These are phyloP conservation scores for Epichloe brachyelytri DNA, from an alignment of 2,329 filamentous ascomycete genomes.

Conservation along the genomic window DNA sequence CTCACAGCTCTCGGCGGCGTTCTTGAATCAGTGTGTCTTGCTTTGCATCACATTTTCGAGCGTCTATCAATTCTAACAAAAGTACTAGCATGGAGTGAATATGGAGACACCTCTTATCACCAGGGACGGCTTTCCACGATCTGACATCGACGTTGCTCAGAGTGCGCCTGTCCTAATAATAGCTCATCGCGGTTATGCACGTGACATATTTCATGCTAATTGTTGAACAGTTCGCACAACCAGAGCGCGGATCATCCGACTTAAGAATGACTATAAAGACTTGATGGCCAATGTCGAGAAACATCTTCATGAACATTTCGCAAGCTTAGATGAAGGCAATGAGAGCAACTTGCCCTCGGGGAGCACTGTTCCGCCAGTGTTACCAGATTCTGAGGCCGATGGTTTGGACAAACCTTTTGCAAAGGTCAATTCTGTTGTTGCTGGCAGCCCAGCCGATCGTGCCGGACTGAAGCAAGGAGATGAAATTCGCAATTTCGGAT, in stretches of 20 bases:
- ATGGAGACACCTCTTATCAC: slow-evolving; percentile 87
- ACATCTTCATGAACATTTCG: slow-evolving; percentile 81
- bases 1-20: slow-evolving; percentile 73
- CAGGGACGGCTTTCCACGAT: slow-evolving; percentile 79
- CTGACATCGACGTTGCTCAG: slow-evolving; percentile 89
- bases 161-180: slow-evolving; percentile 50
- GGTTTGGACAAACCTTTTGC: slow-evolving; percentile 48
- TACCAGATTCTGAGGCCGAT: slow-evolving; percentile 18
- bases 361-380: slow-evolving; percentile 16
- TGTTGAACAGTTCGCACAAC: slow-evolving; percentile 70
- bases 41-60: not conserved
- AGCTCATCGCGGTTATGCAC: not conserved
- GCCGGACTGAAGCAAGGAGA: slow-evolving; percentile 76
- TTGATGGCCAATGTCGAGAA: slow-evolving; percentile 76
- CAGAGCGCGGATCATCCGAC: slow-evolving; percentile 71
- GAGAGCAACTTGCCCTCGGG: slow-evolving; percentile 13
- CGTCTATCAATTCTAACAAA: slow-evolving; percentile 10
- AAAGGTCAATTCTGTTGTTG: slow-evolving; percentile 72
- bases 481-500: slow-evolving; percentile 72
- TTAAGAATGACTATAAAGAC: slow-evolving; percentile 88
- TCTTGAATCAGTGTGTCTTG: slow-evolving; percentile 62
- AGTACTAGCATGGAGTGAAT: slow-evolving; percentile 66
- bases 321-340: slow-evolving; percentile 46
- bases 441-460: slow-evolving; percentile 65
- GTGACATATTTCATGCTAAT: slow-evolving; percentile 7